These are phyloP conservation scores for Pelargonium cotyledonis DNA, from an alignment of 441 rosid genomes.

Conservation along the genomic window DNA sequence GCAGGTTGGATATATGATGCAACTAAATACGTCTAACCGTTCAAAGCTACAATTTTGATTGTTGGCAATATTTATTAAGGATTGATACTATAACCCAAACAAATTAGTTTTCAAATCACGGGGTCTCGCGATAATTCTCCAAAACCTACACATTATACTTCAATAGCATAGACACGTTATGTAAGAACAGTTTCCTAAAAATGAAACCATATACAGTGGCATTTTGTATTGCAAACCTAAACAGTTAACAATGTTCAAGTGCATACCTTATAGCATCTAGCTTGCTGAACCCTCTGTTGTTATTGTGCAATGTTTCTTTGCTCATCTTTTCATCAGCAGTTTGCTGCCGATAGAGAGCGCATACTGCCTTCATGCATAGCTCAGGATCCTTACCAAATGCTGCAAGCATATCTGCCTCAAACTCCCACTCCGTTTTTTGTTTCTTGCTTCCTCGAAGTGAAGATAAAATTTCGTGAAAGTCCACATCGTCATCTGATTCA, in stretches of 20 bases:
- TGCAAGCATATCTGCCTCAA: slow-evolving; percentile 62
- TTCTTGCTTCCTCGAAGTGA: slow-evolving; percentile 45
- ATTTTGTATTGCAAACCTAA: not conserved
- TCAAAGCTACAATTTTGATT: no score
- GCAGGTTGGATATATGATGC: no score
- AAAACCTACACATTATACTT: no score
- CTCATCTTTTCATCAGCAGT: slow-evolving; percentile 44
- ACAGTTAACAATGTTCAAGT: not conserved
- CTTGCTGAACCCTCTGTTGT: slow-evolving; percentile 53
- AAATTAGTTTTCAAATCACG: no score
- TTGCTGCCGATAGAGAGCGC: slow-evolving; percentile 65
- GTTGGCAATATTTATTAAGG: no score
- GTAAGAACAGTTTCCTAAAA: not conserved
- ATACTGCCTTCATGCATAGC: slow-evolving; percentile 82
- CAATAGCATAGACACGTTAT: no score
- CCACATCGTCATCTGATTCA: slow-evolving; percentile 30
- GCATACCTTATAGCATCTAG: slow-evolving; percentile 48
- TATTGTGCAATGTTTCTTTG: slow-evolving; percentile 36
- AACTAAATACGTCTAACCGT: no score
- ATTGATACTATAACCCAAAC: no score
- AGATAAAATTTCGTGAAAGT: slow-evolving; percentile 35
- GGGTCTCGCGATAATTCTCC: no score
- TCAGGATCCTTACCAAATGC: slow-evolving; percentile 58
- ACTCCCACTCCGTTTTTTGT: slow-evolving; percentile 40
- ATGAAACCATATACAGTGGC: not conserved